Conservation (phyloP, 2,329 filamentous ascomycete species). For the Penicillium sp. region DNA sequence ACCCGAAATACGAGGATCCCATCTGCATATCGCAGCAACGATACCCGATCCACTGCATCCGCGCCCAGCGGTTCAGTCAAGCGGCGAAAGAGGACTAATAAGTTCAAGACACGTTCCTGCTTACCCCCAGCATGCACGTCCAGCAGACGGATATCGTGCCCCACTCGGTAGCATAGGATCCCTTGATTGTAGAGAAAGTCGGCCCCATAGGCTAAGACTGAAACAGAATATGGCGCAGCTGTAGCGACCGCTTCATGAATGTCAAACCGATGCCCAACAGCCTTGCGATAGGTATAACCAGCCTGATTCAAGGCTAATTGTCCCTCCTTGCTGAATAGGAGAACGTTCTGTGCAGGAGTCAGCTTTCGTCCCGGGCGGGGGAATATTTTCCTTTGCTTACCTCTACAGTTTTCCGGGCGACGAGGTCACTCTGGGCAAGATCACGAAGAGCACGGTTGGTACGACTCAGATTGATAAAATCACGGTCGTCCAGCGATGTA, state of each 20-base stretch:
- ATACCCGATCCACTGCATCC: conserved; percentile 48
- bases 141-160: conserved; percentile 57
- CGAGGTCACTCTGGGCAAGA: conserved; percentile 54
- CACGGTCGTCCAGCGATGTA: conserved; percentile 56
- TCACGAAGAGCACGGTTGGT: conserved; percentile 54
- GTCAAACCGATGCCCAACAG: conserved; percentile 62
- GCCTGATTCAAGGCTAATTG: conserved; percentile 38
- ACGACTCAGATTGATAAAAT: conserved; percentile 58
- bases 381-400: conserved; percentile 40
- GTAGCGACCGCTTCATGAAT: conserved; percentile 60
- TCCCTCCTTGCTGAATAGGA: conserved; percentile 48
- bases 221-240: conserved; percentile 63
- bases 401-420: conserved; percentile 60
- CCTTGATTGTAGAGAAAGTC: conserved; percentile 65
- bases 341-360: conserved; percentile 36
- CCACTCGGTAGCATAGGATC: conserved; percentile 63
- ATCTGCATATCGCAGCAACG: conserved; percentile 58
- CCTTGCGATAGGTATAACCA: conserved; percentile 48
- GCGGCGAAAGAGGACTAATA: conserved; percentile 45
- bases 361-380: neutral
- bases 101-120: conserved; percentile 58
- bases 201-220: conserved; percentile 60
- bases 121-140: conserved; percentile 54
- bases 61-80: conserved; percentile 31
- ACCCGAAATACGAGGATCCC: conserved; percentile 61